Evolutionary conservation across 768 basidiomycete species (phyloP).

Genomic region (Daedalea quercina): DNA sequence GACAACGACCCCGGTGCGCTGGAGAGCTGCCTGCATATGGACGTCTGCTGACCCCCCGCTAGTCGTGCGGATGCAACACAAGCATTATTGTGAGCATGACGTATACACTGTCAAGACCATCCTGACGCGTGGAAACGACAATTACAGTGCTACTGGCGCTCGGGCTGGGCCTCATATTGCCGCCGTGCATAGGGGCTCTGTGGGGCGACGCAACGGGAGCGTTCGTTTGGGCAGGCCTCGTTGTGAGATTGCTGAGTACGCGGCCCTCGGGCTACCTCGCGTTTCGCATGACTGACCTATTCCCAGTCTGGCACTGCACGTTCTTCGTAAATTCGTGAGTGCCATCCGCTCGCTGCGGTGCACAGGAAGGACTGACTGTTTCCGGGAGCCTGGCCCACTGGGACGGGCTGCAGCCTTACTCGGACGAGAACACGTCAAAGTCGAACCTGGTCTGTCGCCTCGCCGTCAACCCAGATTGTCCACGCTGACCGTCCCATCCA

Average conservation of each 20-base stretch:
- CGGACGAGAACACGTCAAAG: constrained; percentile 72
- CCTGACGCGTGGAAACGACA: neutral
- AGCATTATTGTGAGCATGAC: constrained; percentile 44
- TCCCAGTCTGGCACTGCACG: constrained; percentile 60
- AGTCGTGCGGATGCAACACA: constrained; percentile 71
- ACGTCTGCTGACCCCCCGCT: neutral
- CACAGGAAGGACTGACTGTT: too few relatives aligned
- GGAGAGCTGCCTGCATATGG: neutral
- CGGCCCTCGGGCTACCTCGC: neutral
- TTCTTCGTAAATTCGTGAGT: constrained; percentile 66
- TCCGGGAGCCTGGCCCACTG: constrained; percentile 74
- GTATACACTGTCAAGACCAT: neutral
- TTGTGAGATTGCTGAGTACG: constrained; percentile 55
- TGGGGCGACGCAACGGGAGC: constrained; percentile 65
- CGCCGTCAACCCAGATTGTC: neutral
- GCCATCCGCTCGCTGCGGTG: neutral
- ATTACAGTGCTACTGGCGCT: constrained; percentile 52
- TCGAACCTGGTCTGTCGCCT: constrained; percentile 53
- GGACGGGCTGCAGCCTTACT: constrained; percentile 75
- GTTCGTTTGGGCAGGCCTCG: constrained; percentile 66
- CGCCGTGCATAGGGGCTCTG: constrained; percentile 43
- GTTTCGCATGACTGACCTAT: neutral
- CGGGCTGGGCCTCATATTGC: constrained; percentile 51
- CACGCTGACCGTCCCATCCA: neutral
- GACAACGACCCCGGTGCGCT: constrained; percentile 58